Base-by-base conservation (phyloP, 768 basidiomycete genomes). In the Sarcodon sp. region DNA sequence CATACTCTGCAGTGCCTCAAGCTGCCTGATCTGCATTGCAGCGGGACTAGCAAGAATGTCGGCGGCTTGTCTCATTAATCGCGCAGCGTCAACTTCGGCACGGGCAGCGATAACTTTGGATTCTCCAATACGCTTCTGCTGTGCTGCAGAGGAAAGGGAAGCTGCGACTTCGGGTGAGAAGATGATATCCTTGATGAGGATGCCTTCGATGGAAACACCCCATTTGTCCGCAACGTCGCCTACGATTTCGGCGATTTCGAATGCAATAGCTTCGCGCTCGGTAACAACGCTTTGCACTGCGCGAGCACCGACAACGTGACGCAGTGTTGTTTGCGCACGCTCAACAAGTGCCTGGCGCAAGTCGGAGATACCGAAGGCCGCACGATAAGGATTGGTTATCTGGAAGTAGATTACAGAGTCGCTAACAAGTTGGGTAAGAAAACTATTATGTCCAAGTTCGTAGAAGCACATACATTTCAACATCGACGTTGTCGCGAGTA, bases 1-100 rank as follows among this genome's bases (percentile, higher is more conserved):
- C 93, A 98, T 98, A 58, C 79, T 75, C 73, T 96, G 91, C 54
- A 97, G 75, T 44, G 92, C 89, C 65, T 99, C 94, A 53, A 98
- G 77, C 62, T 97, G 94, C 51, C 94, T 75, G 62, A 97, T 97
- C 65, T 96, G 92, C 91, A 97, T 96, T 47, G 94, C 94, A 16
- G 94, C 93, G 7, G 91, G 91, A 9, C 83, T 87, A 16, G 91
- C 89, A 58, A 90, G 69, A 57, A 94, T 96, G 65, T 96, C 92
- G 47, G 92, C 92, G 10, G 93, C 93, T 64, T 94, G 90, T 51
- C 93, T 77, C 93, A 97, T 97, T 62, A 97, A 77, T 57, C 89
- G 78, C 27, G 92, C 91, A 34, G 91, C 73, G 63, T 96, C 93
- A 54, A 97, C 93, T 68, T 96, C 93, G 11, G 93, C 94, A 50